Conservation (phyloP, 148 eudicot species). For the Camellia lanceoleosa region DNA sequence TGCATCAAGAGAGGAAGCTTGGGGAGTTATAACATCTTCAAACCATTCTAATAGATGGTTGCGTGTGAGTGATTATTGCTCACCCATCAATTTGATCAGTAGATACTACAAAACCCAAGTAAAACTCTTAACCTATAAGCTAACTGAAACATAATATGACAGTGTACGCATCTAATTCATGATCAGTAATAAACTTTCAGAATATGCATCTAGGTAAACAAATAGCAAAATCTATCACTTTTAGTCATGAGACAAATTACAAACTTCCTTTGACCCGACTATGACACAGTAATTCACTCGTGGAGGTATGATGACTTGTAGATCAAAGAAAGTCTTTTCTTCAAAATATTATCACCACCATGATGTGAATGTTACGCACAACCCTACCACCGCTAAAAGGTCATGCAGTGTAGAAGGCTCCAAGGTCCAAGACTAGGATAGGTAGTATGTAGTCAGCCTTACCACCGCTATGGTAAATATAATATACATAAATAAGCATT, state of each 20-base stretch:
- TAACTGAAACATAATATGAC: not conserved
- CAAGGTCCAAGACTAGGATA: too few species aligned
- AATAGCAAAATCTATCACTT: not conserved
- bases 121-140: not conserved
- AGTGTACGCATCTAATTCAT: not conserved
- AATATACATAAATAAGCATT: too few species aligned
- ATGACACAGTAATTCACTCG: not conserved
- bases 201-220: not conserved
- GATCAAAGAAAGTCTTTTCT: not conserved
- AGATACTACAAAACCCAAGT: not conserved
- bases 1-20: slow-evolving; percentile 21
- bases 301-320: not conserved
- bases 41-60: not conserved
- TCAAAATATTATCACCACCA: not conserved
- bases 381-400: not conserved
- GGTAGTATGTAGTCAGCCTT: not conserved
- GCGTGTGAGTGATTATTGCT: not conserved
- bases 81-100: not conserved
- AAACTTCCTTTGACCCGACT: not conserved
- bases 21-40: not conserved
- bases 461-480: not conserved
- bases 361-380: not conserved
- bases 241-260: too few species aligned
- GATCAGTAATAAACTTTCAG: not conserved
- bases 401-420: too few species aligned